Conservation (phyloP, 1,284 basidiomycete species). For the Irpex sp. region DNA sequence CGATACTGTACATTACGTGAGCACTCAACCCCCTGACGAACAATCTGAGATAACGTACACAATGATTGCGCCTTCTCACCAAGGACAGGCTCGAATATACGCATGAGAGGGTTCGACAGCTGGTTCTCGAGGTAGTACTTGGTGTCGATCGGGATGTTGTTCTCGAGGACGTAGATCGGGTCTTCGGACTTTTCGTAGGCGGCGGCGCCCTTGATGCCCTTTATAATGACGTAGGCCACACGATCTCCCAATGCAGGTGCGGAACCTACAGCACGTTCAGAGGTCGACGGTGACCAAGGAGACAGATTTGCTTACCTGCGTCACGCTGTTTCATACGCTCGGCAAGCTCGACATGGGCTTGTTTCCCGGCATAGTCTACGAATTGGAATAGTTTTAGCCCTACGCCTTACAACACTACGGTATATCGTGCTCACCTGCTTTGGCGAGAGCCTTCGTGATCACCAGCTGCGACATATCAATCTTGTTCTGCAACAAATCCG, state of each 20-base stretch:
- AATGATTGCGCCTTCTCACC: conserved; percentile 85
- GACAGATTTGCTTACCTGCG: conserved; percentile 49
- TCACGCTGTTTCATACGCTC: conserved; percentile 93
- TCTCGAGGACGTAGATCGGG: conserved; percentile 91
- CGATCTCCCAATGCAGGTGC: conserved; percentile 92
- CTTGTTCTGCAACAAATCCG: conserved; percentile 91
- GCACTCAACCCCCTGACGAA: background rate
- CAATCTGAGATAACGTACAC: conserved; percentile 42
- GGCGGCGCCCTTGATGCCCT: conserved; percentile 93
- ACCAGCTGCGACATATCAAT: conserved; percentile 97
- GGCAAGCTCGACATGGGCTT: conserved; percentile 92
- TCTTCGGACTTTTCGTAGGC: conserved; percentile 98
- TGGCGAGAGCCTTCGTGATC: conserved; percentile 93
- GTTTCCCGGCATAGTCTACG: conserved; percentile 82
- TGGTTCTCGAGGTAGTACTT: conserved; percentile 97
- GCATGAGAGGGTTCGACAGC: conserved; percentile 89
- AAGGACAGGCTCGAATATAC: conserved; percentile 96
- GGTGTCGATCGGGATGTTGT: conserved; percentile 95
- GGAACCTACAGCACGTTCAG: conserved; percentile 50
- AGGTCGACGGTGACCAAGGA: background rate
- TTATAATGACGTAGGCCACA: conserved; percentile 96
- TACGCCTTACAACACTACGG: no score
- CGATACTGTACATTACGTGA: conserved; percentile 52
- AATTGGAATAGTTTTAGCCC: no score
- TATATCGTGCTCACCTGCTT: conserved; percentile 48